Base-by-base conservation (phyloP, 805 yeast genomes). In the Groenewaldozyma salmanticensis region DNA sequence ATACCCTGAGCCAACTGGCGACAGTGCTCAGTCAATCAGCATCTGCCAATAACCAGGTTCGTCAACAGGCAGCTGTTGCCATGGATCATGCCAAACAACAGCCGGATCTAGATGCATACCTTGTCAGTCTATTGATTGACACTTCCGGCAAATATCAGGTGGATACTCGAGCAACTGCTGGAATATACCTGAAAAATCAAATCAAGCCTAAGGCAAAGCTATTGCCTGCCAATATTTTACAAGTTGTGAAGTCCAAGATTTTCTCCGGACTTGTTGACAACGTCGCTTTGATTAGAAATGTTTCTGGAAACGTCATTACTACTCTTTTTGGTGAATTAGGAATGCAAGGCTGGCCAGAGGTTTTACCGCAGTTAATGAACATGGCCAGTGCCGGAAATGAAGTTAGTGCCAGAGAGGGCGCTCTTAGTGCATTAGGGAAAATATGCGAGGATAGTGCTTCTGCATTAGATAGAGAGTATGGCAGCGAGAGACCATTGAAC, bases 271-370 rank as follows among this genome's bases (percentile, higher is more conserved):
- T 86, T 34, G 52, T 72, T 24, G 81, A 72, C 45, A 50, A 62
- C 1, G 72, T 73, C 40, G 58, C 64, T n/a, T 64, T 84, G 49
- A 82, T 90, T 21, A 72, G 95, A 46, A 86, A 83, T 55, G 84
- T 90, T 45, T 80, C 96, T 4, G 96, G 96, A 31, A 87, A 80
- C 54, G 95, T 87, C 38, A 77, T 90, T 39, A 83, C 96, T 2
- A 72, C 95, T 0, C 62, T 92, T 22, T 81, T 87, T 50, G 68
- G 81, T 2, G 67, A 75, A 6, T 70, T 74, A 34, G 94, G 95
- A 1, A 67, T 82, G 33, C 64, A 68, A 20, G 66, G 68, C 21
- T 85, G 95, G 95, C 87, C 92, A 2, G 72, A 68, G 34, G 67
- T 81, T 21, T 62, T 90, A n/a, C 77, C 81, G 2, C 78, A 74